Evolutionary conservation across 1,284 basidiomycete species (phyloP), one percentile per base, ranked within the genome.

Genomic region (Boletus sp.): DNA sequence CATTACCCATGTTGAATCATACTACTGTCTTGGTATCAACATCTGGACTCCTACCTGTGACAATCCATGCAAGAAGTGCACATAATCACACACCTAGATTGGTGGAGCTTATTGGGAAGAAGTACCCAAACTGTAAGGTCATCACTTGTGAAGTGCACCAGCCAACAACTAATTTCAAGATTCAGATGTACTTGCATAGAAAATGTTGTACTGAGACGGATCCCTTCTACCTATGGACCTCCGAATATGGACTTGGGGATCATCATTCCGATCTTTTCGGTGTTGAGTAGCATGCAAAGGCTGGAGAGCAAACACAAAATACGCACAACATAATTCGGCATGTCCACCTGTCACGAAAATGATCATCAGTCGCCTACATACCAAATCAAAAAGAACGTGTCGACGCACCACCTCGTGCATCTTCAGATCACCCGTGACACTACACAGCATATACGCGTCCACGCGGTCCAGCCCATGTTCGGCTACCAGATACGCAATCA

Each of bases 281-380:
- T 9, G 12, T 29, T 39, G 12, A 55, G 44, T 9, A 29, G 4
- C 8, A 2, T 23, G 3, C 14, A 22, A 12, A 14, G 16, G 5
- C 4, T 2, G 9, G 2, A 20, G 16, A 19, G 29, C 41, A 8
- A 42, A 46, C 17, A 17, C 0, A 27, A 33, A 19, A 41, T 8
- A 68, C 76, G 52, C 59, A 81, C 80, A 40, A 81, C 72, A 52
- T 80, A 82, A 57, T 81, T 81, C 10, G 80, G 80, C 80, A 82
- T 81, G 53, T 82, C 80, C 36, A 82, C 77, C 79, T 80, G n/a
- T 35, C 43, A 19, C 20, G 23, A 36, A 26, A 43, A 22, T 22
- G 7, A 23, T 12, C 23, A 17, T 47, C 13, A 57, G 19, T 33
- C 16, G 22, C 8, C 20, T 19, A 7, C n/a, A 5, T 4, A 8